phyloP scores from a whole-genome alignment of 352 stramenopile genomes.

The Pythium inflatum region DNA sequence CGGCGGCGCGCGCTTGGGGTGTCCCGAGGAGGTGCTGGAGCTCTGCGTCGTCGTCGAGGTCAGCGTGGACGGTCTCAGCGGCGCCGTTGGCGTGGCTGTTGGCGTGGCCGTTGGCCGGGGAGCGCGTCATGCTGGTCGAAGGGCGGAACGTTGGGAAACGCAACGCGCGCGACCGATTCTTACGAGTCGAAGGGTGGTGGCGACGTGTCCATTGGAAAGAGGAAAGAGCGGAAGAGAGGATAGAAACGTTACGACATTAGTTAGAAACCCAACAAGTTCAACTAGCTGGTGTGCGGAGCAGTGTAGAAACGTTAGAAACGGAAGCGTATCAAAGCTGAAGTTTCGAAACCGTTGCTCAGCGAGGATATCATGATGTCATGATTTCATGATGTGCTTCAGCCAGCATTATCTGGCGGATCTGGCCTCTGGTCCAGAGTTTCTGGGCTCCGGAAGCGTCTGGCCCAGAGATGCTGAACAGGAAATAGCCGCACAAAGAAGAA shows the following conservation, averaged over 20 bases:
- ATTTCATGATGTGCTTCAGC: neutral
- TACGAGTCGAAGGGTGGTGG: neutral
- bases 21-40: slow-evolving; percentile 18
- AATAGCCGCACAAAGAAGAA: too few relatives aligned
- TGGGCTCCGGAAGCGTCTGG: too few relatives aligned
- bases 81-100: neutral
- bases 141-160: neutral
- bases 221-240: neutral
- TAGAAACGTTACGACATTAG: slow-evolving; percentile 7
- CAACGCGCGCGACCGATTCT: neutral
- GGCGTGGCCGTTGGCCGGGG: neutral
- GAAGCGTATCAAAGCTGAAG: slow-evolving; percentile 10
- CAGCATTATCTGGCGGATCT: neutral
- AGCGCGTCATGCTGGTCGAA: slow-evolving; percentile 12
- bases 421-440: neutral
- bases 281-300: neutral
- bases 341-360: slow-evolving; percentile 13
- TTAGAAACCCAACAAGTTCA: neutral
- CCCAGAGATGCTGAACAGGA: too few relatives aligned
- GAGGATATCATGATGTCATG: too few relatives aligned
- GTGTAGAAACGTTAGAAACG: slow-evolving; percentile 10
- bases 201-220: too few relatives aligned
- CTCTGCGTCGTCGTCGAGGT: slow-evolving; percentile 14
- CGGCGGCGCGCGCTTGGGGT: slow-evolving; percentile 8
- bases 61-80: neutral